These are phyloP conservation scores for Silene uniflora DNA, from an alignment of 148 eudicot species.

Conservation along the genomic window DNA sequence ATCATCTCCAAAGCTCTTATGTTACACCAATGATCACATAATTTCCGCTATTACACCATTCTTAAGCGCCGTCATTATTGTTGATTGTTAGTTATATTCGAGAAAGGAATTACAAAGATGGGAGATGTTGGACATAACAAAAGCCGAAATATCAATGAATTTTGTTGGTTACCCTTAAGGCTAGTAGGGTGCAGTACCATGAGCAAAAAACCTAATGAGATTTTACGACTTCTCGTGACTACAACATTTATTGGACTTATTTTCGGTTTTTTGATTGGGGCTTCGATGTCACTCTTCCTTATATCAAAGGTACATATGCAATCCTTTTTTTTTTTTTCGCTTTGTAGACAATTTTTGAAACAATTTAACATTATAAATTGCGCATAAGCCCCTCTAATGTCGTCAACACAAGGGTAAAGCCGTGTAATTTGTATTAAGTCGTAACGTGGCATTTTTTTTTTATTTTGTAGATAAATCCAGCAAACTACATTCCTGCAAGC, in stretches of 20 bases:
- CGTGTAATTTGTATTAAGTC: too few relatives aligned
- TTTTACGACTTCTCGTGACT: conserved; percentile 39
- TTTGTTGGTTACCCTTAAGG: conserved; percentile 15
- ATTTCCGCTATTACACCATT: neutral
- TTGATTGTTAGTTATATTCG: neutral
- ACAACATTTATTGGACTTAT: conserved; percentile 49
- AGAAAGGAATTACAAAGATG: conserved; percentile 11
- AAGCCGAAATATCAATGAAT: neutral
- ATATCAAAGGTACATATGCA: conserved; percentile 48
- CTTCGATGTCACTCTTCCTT: conserved; percentile 43
- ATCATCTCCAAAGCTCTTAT: neutral
- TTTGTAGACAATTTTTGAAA: too few relatives aligned
- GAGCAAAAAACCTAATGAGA: conserved; percentile 52
- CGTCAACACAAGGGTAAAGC: too few relatives aligned
- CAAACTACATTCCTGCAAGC: conserved; percentile 19
- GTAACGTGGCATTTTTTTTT: neutral
- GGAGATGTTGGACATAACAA: conserved; percentile 11
- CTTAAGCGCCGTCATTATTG: neutral
- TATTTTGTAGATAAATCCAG: conserved; percentile 24
- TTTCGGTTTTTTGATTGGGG: conserved; percentile 69
- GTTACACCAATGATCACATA: neutral
- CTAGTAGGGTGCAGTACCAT: conserved; percentile 35
- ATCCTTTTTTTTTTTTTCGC: too few relatives aligned
- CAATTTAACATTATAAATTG: too few relatives aligned
- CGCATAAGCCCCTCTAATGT: too few relatives aligned